Percentiles rank a stretch among this genome's conserved stretches.
Conservation (phyloP, 305 asterid species). For the Fraxinus paxiana region DNA sequence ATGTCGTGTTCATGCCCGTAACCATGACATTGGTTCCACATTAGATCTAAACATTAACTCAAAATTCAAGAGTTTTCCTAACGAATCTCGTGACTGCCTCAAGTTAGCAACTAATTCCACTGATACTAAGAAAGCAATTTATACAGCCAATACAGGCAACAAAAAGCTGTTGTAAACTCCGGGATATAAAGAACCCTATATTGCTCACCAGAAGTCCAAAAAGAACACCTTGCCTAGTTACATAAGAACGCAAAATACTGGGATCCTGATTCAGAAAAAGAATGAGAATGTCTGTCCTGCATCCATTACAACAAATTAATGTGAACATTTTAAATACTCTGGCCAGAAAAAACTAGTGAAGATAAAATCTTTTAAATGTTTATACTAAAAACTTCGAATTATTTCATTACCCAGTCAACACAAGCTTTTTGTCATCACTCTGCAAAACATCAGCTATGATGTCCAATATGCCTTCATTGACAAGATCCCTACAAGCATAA, state of each 20-base stretch:
- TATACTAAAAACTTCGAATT: slow-evolving; percentile 18
- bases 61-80: not conserved
- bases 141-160: slow-evolving; percentile 8
- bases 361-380: not conserved
- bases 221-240: slow-evolving; percentile 63
- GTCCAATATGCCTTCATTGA: slow-evolving; percentile 82
- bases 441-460: slow-evolving; percentile 69
- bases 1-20: not conserved
- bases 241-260: slow-evolving; percentile 71
- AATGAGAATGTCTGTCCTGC: slow-evolving; percentile 97
- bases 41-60: not conserved
- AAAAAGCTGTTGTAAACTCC: slow-evolving; percentile 11
- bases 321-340: slow-evolving; percentile 18
- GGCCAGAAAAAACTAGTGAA: slow-evolving; percentile 2
- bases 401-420: slow-evolving; percentile 77
- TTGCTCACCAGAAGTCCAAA: slow-evolving; percentile 83
- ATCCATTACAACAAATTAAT: slow-evolving; percentile 41
- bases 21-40: not conserved
- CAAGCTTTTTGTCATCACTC: slow-evolving; percentile 79
- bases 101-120: not conserved
- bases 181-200: slow-evolving; percentile 8
- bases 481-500: slow-evolving; percentile 77
- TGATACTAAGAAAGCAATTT: slow-evolving; percentile 4
- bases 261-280: slow-evolving; percentile 80
- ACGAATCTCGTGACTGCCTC: slow-evolving; percentile 2